Percentiles rank a stretch among this genome's conserved stretches.
Evolutionary conservation across 768 basidiomycete species (phyloP).

Genomic region (Tulasnella sp.): DNA sequence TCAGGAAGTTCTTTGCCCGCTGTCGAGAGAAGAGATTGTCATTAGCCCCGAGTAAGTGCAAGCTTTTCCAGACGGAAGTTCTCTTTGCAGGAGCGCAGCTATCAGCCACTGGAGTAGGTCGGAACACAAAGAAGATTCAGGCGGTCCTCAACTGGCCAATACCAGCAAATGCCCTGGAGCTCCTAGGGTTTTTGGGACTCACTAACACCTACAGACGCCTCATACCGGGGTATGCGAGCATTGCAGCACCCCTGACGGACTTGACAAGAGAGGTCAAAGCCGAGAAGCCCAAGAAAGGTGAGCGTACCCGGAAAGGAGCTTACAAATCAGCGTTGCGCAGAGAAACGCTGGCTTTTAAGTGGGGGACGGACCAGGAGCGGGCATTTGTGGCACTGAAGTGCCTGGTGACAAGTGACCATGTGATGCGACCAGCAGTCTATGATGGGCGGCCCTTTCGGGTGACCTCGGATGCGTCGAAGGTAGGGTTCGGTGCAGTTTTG

Average conservation of each 20-base stretch:
- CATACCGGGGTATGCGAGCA: constrained; percentile 38
- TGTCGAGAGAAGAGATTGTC: constrained; percentile 37
- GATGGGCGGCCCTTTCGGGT: constrained; percentile 39
- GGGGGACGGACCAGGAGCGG: constrained; percentile 27
- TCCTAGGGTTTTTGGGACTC: constrained; percentile 40
- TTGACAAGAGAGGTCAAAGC: constrained; percentile 30
- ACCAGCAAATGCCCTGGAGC: constrained; percentile 35
- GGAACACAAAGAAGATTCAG: constrained; percentile 40
- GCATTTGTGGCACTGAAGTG: constrained; percentile 38
- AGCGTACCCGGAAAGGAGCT: constrained; percentile 15
- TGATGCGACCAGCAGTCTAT: constrained; percentile 35
- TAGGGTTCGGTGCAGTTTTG: constrained; percentile 38
- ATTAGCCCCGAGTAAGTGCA: constrained; percentile 38
- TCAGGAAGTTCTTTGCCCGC: constrained; percentile 35
- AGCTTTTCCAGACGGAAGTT: constrained; percentile 39
- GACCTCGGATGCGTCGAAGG: constrained; percentile 38
- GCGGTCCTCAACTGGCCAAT: constrained; percentile 38
- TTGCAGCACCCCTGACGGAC: constrained; percentile 38
- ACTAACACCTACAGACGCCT: constrained; percentile 39
- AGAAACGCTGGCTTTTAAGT: constrained; percentile 31
- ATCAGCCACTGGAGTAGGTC: constrained; percentile 37
- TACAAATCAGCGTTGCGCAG: constrained; percentile 34
- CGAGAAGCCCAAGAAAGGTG: neutral
- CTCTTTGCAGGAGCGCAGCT: constrained; percentile 40
- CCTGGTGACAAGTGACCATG: constrained; percentile 37